Conservation (phyloP, 495 filamentous ascomycete genomes). For the Aspergillus diversus region DNA sequence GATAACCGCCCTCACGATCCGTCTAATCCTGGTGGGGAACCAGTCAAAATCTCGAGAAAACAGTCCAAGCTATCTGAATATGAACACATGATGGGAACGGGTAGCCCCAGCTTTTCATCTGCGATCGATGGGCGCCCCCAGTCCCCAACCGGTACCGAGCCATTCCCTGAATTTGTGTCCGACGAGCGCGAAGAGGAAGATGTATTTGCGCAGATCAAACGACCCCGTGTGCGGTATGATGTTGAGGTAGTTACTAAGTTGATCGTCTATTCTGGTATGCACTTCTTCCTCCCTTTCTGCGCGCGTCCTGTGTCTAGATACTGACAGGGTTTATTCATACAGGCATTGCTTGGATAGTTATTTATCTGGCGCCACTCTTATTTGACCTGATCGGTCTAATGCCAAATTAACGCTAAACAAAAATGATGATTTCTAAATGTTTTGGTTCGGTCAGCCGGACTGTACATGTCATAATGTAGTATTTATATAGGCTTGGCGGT, state of each 20-base stretch:
- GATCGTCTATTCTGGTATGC: constrained; percentile 88
- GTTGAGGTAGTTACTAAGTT: constrained; percentile 97
- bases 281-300: background rate
- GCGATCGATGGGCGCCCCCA: constrained; percentile 30
- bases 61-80: constrained; percentile 60
- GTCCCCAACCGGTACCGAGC: constrained; percentile 30
- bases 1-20: constrained; percentile 27
- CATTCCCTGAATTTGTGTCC: constrained; percentile 34
- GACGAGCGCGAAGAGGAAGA: constrained; percentile 69
- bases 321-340: constrained; percentile 8
- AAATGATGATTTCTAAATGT: background rate
- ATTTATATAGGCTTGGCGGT: constrained; percentile 10
- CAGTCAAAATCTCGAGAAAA: constrained; percentile 28
- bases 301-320: background rate
- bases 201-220: constrained; percentile 82
- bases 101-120: constrained; percentile 34
- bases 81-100: constrained; percentile 72
- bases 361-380: constrained; percentile 66
- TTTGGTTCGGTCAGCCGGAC: constrained; percentile 24
- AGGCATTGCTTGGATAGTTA: constrained; percentile 79
- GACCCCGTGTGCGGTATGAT: constrained; percentile 90
- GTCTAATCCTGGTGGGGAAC: constrained; percentile 6
- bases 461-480: constrained; percentile 16
- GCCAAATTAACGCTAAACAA: constrained; percentile 13
- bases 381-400: constrained; percentile 69